Conservation (phyloP, 441 rosid species). For the Gossypium trilobum region DNA sequence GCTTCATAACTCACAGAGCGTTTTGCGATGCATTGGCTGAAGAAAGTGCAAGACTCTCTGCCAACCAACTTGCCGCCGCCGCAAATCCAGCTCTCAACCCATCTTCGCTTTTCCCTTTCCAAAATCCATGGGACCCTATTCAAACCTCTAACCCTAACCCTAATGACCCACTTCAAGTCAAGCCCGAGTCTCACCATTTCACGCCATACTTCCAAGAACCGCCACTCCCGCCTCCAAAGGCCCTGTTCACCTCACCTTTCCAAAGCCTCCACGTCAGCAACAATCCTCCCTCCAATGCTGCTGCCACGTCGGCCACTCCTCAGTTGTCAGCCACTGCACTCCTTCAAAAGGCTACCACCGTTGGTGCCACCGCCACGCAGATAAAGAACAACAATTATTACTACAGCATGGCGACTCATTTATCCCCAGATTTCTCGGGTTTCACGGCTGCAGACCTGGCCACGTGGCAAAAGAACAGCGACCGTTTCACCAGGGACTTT, state of each 20-base stretch:
- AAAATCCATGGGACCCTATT: conserved; percentile 25
- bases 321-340: conserved; percentile 85
- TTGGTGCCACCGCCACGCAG: conserved; percentile 30
- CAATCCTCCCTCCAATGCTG: conserved; percentile 21
- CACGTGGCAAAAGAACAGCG: conserved; percentile 58
- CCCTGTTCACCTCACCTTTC: conserved; percentile 27
- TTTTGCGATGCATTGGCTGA: conserved; percentile 90
- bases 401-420: conserved; percentile 16
- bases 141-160: conserved; percentile 39
- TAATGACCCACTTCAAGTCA: conserved; percentile 19
- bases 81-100: conserved; percentile 21
- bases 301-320: conserved; percentile 26
- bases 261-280: conserved; percentile 26
- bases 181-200: conserved; percentile 34
- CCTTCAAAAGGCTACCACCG: conserved; percentile 72
- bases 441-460: conserved; percentile 29
- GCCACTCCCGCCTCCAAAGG: conserved; percentile 15
- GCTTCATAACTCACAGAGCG: conserved; percentile 89
- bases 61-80: conserved; percentile 19
- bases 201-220: conserved; percentile 28
- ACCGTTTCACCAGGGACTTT: conserved; percentile 72
- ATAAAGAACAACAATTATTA: conserved; percentile 34
- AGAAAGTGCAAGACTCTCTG: conserved; percentile 74
- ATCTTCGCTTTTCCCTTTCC: conserved; percentile 23
- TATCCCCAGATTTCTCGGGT: conserved; percentile 31